Conservation (phyloP, 345 rosid genomes). For the Populus nigra region DNA sequence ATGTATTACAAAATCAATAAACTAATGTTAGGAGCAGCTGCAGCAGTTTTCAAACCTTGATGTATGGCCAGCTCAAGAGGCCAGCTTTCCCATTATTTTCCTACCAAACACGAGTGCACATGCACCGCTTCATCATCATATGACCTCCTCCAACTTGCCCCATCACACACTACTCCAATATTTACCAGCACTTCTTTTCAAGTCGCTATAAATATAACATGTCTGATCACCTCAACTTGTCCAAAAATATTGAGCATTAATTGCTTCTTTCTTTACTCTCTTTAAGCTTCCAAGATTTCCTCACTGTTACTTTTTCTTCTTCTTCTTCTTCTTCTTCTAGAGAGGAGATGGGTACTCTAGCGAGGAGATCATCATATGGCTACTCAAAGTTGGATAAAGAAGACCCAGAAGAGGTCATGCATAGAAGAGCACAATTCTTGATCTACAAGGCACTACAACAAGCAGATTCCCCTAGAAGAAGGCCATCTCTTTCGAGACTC, state of each 20-base stretch:
- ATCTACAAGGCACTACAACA: constrained; percentile 60
- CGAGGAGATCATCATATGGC: constrained; percentile 23
- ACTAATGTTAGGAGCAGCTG: not conserved
- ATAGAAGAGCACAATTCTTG: constrained; percentile 75
- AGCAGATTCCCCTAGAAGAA: constrained; percentile 46
- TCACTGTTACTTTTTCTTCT: not conserved
- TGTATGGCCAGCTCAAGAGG: not conserved
- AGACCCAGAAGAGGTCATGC: constrained; percentile 58
- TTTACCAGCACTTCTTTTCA: not conserved
- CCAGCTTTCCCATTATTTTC: constrained; percentile 10
- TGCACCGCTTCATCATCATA: constrained; percentile 36
- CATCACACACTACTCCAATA: too few relatives aligned
- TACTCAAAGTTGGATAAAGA: constrained; percentile 72
- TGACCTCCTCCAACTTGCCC: constrained; percentile 5
- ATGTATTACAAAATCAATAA: not conserved
- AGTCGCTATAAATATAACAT: constrained; percentile 34
- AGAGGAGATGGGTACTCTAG: constrained; percentile 37
- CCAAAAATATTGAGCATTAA: not conserved
- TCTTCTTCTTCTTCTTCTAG: not conserved
- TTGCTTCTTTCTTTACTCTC: not conserved
- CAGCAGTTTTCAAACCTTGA: not conserved
- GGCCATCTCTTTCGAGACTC: constrained; percentile 41
- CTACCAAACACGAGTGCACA: constrained; percentile 33
- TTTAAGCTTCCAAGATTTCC: not conserved
- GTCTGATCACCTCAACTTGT: not conserved